These are phyloP conservation scores for Boletus edulis DNA, from an alignment of 768 basidiomycete species.

Conservation along the genomic window DNA sequence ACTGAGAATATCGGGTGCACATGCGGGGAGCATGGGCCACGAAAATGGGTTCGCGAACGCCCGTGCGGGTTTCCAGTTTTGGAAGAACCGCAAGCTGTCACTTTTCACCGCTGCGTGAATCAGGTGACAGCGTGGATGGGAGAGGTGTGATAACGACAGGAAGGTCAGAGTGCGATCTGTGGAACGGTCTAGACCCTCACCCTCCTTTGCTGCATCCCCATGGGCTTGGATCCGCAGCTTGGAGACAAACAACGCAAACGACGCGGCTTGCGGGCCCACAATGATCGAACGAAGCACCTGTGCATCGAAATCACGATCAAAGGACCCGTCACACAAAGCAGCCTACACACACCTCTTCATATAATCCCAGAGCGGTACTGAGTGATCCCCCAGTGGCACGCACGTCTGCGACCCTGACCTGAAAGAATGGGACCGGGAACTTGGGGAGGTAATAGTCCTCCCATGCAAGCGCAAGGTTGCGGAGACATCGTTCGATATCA, in stretches of 20 bases:
- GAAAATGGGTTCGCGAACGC: slow-evolving; percentile 33
- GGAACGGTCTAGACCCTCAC: slow-evolving; percentile 10
- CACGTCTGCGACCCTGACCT: slow-evolving; percentile 32
- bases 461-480: slow-evolving; percentile 29
- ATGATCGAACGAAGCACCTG: slow-evolving; percentile 26
- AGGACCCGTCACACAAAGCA: background rate
- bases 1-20: slow-evolving; percentile 27
- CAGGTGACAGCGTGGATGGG: background rate
- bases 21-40: slow-evolving; percentile 31
- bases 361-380: slow-evolving; percentile 27
- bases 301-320: background rate
- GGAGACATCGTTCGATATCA: slow-evolving; percentile 22
- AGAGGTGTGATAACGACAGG: background rate
- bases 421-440: slow-evolving; percentile 30
- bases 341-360: slow-evolving; percentile 25
- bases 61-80: slow-evolving; percentile 30
- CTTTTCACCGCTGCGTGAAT: slow-evolving; percentile 14
- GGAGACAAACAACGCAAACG: slow-evolving; percentile 26
- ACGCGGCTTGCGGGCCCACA: slow-evolving; percentile 8
- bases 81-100: slow-evolving; percentile 28
- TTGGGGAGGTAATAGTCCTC: slow-evolving; percentile 33
- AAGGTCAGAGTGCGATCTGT: background rate
- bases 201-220: slow-evolving; percentile 25
- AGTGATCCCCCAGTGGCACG: slow-evolving; percentile 30
- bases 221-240: slow-evolving; percentile 24